These are phyloP conservation scores for Hypoxylon rubiginosum DNA, from an alignment of 2,329 filamentous ascomycete genomes.

Conservation along the genomic window DNA sequence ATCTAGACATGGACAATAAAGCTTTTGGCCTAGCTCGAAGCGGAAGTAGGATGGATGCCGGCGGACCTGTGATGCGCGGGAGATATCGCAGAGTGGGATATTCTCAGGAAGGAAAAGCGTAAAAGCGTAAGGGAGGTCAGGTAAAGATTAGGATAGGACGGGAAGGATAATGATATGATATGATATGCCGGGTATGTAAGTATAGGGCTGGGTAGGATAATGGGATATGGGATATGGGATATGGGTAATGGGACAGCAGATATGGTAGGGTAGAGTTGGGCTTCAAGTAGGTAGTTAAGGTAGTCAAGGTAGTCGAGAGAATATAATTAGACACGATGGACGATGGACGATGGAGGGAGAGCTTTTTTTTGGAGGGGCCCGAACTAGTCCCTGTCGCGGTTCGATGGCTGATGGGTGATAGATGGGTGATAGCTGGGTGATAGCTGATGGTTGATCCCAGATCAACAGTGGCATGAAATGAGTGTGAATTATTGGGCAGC, in stretches of 20 bases:
- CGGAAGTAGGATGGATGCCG: constrained; percentile 25
- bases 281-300: constrained; percentile 33
- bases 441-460: constrained; percentile 35
- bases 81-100: constrained; percentile 25
- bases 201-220: not conserved
- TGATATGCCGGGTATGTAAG: constrained; percentile 19
- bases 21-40: constrained; percentile 22
- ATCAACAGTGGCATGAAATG: constrained; percentile 36
- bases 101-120: constrained; percentile 6
- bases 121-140: constrained; percentile 22
- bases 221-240: constrained; percentile 7
- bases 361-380: constrained; percentile 17
- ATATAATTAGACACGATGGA: constrained; percentile 36
- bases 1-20: constrained; percentile 35
- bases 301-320: constrained; percentile 17
- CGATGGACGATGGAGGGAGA: not conserved
- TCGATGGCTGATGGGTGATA: constrained; percentile 15
- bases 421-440: not conserved
- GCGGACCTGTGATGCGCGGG: constrained; percentile 13
- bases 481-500: constrained; percentile 39
- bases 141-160: constrained; percentile 35
- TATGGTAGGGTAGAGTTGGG: constrained; percentile 42
- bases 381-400: constrained; percentile 36
- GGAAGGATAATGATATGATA: constrained; percentile 15
- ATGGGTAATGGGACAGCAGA: not conserved